These are phyloP conservation scores for Penicillium olsonii DNA, from an alignment of 2,329 filamentous ascomycete genomes.

Conservation along the genomic window DNA sequence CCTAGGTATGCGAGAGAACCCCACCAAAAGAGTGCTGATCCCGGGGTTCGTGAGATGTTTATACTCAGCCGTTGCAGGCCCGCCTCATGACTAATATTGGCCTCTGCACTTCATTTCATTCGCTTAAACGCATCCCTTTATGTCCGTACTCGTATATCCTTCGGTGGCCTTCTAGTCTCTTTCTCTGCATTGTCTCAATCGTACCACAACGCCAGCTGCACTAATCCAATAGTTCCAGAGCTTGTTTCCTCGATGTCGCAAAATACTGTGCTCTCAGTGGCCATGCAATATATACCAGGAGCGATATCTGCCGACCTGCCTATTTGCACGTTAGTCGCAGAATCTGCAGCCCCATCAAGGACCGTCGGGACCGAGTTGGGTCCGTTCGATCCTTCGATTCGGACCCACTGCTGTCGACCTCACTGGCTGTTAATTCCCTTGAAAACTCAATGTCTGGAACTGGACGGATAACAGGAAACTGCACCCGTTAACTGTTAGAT, in stretches of 20 bases:
- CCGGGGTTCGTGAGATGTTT: conserved; percentile 5
- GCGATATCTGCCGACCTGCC: conserved; percentile 4
- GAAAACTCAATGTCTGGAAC: background rate
- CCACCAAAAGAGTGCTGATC: conserved; percentile 18
- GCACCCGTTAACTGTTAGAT: no score
- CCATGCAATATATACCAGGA: background rate
- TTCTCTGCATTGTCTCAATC: background rate
- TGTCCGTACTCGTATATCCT: background rate
- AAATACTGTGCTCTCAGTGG: background rate
- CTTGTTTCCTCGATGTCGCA: background rate
- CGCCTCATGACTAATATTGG: background rate
- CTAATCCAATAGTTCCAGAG: background rate
- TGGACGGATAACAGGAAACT: background rate
- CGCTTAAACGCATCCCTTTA: background rate
- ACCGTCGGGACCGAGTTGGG: conserved; percentile 7
- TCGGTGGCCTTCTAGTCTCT: conserved; percentile 8
- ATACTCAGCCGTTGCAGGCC: background rate
- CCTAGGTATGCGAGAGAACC: conserved; percentile 4
- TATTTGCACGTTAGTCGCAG: conserved; percentile 8
- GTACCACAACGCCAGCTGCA: background rate
- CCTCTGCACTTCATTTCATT: background rate
- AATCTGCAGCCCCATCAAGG: background rate
- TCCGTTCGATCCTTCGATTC: conserved; percentile 11
- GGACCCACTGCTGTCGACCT: background rate
- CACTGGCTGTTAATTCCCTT: background rate